These are phyloP conservation scores for Rhodomyrtus tomentosa DNA, from an alignment of 345 rosid genomes.

Conservation along the genomic window DNA sequence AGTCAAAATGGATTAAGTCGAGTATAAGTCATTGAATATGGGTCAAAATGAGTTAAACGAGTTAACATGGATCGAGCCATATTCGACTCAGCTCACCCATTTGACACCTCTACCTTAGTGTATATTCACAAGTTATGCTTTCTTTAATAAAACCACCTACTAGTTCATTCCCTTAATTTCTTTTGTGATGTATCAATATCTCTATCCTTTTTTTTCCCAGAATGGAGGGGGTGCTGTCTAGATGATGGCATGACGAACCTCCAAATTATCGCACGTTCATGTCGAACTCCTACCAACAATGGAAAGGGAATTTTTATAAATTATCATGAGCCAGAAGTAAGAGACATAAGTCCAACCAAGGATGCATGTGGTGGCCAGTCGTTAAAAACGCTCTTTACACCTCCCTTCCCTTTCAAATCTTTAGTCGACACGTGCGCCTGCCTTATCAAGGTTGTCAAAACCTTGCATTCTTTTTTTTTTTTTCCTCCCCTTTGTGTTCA, in stretches of 20 bases:
- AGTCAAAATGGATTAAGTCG: too few relatives aligned
- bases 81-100: too few relatives aligned
- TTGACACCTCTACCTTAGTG: too few relatives aligned
- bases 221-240: not conserved
- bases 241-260: not conserved
- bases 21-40: too few relatives aligned
- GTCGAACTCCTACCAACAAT: not conserved
- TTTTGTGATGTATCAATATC: not conserved
- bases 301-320: not conserved
- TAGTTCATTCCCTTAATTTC: not conserved
- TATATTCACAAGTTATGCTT: not conserved
- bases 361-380: not conserved
- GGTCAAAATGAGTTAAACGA: too few relatives aligned
- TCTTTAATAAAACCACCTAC: not conserved
- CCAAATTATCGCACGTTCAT: not conserved
- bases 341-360: not conserved
- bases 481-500: not conserved
- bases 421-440: not conserved
- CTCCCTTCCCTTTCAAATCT: not conserved
- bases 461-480: not conserved
- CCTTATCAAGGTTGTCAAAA: not conserved
- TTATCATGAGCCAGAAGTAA: not conserved
- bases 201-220: too few relatives aligned
- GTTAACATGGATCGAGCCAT: too few relatives aligned
- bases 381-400: not conserved